Percentiles rank a stretch among this genome's conserved stretches.
Evolutionary conservation across 352 stramenopile genomes (phyloP).

Genomic region (Pythium sp.): DNA sequence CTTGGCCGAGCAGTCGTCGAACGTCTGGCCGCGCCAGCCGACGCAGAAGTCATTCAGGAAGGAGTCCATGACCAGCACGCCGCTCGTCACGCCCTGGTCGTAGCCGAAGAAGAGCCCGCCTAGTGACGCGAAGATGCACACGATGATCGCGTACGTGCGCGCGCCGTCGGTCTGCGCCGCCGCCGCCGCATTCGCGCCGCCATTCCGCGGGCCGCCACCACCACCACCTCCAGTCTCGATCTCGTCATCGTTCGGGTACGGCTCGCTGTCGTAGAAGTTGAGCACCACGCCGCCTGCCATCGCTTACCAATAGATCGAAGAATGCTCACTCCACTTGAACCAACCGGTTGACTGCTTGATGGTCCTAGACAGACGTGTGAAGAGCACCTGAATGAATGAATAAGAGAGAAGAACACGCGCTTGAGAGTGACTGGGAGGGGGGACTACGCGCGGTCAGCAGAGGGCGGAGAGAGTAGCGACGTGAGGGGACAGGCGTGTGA

Average conservation of each 20-base stretch:
- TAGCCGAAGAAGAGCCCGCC: conserved; percentile 14
- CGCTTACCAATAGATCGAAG: no score
- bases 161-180: conserved; percentile 13
- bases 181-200: not conserved
- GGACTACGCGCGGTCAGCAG: not conserved
- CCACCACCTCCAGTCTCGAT: not conserved
- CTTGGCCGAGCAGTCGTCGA: conserved; percentile 17
- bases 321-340: no score
- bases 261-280: not conserved
- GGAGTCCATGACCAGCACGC: conserved; percentile 27
- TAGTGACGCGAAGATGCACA: conserved; percentile 25
- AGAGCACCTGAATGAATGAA: no score
- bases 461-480: not conserved
- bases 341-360: no score
- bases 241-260: not conserved
- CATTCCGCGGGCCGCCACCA: not conserved
- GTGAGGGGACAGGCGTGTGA: not conserved
- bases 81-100: conserved; percentile 18
- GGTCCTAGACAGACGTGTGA: no score
- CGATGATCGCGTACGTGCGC: conserved; percentile 22
- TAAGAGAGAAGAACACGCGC: no score
- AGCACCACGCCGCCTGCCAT: not conserved
- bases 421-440: not conserved
- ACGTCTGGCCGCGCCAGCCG: conserved; percentile 18
- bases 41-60: conserved; percentile 26